Base-by-base conservation (phyloP, 2,329 filamentous ascomycete species). In the Neocucurbitaria cava region DNA sequence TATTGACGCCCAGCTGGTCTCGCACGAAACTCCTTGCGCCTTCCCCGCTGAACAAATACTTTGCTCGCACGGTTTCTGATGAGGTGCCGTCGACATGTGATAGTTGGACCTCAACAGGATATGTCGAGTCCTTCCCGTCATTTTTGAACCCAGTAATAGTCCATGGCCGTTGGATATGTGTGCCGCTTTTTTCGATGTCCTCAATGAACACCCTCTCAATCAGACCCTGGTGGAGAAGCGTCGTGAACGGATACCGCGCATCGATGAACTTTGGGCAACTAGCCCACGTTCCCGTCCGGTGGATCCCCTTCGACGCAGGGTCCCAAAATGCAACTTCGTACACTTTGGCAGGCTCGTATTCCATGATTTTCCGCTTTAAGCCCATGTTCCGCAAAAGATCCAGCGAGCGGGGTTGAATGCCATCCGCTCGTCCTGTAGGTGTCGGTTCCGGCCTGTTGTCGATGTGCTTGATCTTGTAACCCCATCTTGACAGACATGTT, bases 381-480 rank as follows among this genome's bases (percentile, higher is more conserved):
- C 91, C 92, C 88, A 96, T 91, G 71, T 96, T 96, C 47, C 90
- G 87, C 43, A 96, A 82, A 15, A 96, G 84, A 66, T 96, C 92
- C 21, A 96, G 82, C 0, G 92, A 96, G 35, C 93, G 88, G 33
- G 92, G 92, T 78, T 96, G 92, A 53, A 97, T 96, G 58, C 92
- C 92, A 77, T 96, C 92, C 51, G 92, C 93, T 61, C 92, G 90
- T 48, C 92, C 92, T 18, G 92, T 96, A 2, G 86, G 80, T 11
- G 92, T 96, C 15, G 92, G 92, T 69, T 94, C 90, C 2, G 91
- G 82, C 54, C 92, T 85, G 77, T 96, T 96, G 78, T 96, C 93
- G 71, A 96, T 92, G 78, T 96, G 92, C 81, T 94, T 96, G 76
- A 97, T 91, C 75, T 87, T 92, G 82, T 96, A 97, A 18, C 93